Evolutionary conservation across 345 rosid species (phyloP), one percentile per base, ranked within the genome.

Genomic region (Hypericum perforatum): DNA sequence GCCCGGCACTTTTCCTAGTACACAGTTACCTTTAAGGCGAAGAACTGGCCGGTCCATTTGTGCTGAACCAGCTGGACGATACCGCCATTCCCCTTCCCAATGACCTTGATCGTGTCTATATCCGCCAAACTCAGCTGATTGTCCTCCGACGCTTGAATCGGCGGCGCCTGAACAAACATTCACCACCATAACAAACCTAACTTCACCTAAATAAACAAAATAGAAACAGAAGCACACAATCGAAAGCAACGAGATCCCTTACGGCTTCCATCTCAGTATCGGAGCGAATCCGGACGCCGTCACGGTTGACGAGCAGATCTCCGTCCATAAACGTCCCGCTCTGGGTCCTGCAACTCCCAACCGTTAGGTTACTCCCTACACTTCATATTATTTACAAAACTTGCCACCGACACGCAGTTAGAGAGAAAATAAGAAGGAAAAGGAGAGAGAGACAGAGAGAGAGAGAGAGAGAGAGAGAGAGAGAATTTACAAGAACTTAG

Each of bases 21-120:
- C n/a, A n/a, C n/a, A n/a, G n/a, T n/a, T n/a, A n/a, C 97, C 95
- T 91, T 91, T 56, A 91, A 71, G 9, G 98, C 96, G 41, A 91
- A 87, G 63, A 91, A 87, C 38, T 80, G 94, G 54, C 80, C 82
- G 45, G 87, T 79, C 95, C 95, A 91, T 66, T 91, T 91, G 76
- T 91, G 98, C 58, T 82, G 98, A 68, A 91, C 98, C 70, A 91
- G 66, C 45, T 91, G 98, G 39, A 91, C 98, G 51, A 70, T 79
- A 53, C 98, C 98, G 51, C 98, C 85, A 64, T 77, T 85, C 55
- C 98, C 98, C 75, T 91, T 91, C 0, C 98, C 98, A 39, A 91
- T 76, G 49, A 87, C 76, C 63, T 91, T 87, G 55, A 91, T 74
- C 22, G 79, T 62, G 55, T 87, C 98, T 12, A 88, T 45, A 57